Evolutionary conservation across 2,329 filamentous ascomycete genomes (phyloP), one percentile per base, ranked within the genome.

Genomic region (Drechslerella dactyloides): DNA sequence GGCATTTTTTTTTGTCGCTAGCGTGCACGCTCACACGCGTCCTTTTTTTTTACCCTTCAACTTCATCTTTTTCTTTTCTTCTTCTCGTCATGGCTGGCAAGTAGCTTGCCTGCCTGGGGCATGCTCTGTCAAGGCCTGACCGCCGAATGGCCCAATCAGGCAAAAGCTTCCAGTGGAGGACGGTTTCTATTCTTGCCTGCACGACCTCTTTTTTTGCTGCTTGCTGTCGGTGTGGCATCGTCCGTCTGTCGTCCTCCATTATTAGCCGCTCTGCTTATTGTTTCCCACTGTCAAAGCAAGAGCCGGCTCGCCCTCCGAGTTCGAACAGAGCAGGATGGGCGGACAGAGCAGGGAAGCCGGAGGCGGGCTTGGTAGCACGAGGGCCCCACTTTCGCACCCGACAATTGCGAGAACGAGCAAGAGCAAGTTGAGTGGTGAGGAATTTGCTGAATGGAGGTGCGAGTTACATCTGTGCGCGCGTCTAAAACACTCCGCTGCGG

Each of bases 381-480:
- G 27, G 27, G 58, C 65, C 64, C 62, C 57, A 48, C 58, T 59
- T 56, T 61, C 51, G 54, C 58, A 57, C 65, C 65, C 65, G 58
- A 63, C 65, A 24, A 63, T 48, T 54, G 65, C 62, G 52, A 69
- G 44, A 48, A 5, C 10, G 44, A 48, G 17, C 19, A 63, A 37
- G 17, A 51, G 44, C 42, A 27, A 56, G 35, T n/a, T 1, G 8
- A 11, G 19, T 5, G 6, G 17, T 11, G 17, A 48, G 17, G 17
- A 42, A 42, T 19, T 21, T 4, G 15, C 15, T 48, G 52, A 17
- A 52, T 62, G 57, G 65, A 69, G 57, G 62, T 62, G 19, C 15
- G 54, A 69, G 65, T 69, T 69, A 69, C 65, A 69, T 63, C 62
- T 69, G 65, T 69, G 65, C 58, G 65, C 63, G 63, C 65, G 65